These are phyloP conservation scores for Pogostemon cablin DNA, from an alignment of 257 asterid genomes.

Conservation along the genomic window DNA sequence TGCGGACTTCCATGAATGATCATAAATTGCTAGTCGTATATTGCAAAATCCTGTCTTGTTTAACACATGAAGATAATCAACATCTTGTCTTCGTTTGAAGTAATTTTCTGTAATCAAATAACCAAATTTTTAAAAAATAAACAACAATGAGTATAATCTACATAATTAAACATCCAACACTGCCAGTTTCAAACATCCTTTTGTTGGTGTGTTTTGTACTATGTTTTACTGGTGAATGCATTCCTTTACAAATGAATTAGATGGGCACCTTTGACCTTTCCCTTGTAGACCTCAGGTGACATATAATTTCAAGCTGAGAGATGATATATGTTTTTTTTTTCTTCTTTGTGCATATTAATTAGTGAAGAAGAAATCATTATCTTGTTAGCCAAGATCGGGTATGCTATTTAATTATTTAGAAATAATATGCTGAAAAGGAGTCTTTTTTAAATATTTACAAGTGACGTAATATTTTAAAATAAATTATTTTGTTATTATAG, in stretches of 20 bases:
- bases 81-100: neutral
- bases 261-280: neutral
- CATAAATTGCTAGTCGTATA: neutral
- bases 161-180: neutral
- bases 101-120: slow-evolving; percentile 13
- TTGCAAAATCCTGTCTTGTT: neutral
- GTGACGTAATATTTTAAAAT: slow-evolving; percentile 20
- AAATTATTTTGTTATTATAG: slow-evolving; percentile 48
- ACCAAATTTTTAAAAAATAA: slow-evolving; percentile 2
- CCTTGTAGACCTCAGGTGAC: neutral
- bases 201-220: neutral
- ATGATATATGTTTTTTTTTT: neutral
- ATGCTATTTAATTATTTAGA: slow-evolving; percentile 20
- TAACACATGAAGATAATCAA: neutral
- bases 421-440: slow-evolving; percentile 21
- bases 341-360: neutral
- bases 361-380: slow-evolving; percentile 11
- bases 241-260: neutral
- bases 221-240: slow-evolving; percentile 14
- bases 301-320: neutral
- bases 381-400: slow-evolving; percentile 14
- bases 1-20: neutral
- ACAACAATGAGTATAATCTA: neutral
- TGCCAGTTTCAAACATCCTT: no score
- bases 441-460: slow-evolving; percentile 4